Conservation (phyloP, 306 rosid species). For the Casuarina glauca region DNA sequence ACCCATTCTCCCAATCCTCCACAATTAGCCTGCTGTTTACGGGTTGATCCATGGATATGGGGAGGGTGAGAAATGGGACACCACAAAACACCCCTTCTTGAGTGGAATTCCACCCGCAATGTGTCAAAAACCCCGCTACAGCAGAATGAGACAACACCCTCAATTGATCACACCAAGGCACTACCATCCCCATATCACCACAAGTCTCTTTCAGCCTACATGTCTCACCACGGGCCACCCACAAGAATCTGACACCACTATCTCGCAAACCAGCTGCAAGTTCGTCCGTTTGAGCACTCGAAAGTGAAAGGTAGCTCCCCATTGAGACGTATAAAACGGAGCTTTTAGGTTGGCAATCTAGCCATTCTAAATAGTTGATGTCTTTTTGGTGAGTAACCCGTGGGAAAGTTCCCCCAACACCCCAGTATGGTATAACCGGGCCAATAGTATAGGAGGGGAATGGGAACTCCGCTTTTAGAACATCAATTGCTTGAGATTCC, state of each 20-base stretch:
- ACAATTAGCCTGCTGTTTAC: slow-evolving; percentile 41
- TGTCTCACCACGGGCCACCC: slow-evolving; percentile 36
- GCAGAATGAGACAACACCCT: slow-evolving; percentile 46
- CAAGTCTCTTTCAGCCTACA: slow-evolving; percentile 14
- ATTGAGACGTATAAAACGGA: slow-evolving; percentile 45
- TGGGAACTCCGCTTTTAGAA: slow-evolving; percentile 19
- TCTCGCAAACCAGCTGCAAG: slow-evolving; percentile 30
- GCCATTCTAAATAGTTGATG: slow-evolving; percentile 31
- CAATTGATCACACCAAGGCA: slow-evolving; percentile 52
- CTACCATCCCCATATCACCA: slow-evolving; percentile 29
- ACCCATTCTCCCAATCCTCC: slow-evolving; percentile 49
- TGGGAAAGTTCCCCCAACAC: neutral
- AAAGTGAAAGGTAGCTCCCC: slow-evolving; percentile 43
- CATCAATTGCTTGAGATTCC: slow-evolving; percentile 29
- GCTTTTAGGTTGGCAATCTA: slow-evolving; percentile 36
- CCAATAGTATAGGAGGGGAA: slow-evolving; percentile 38
- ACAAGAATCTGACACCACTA: slow-evolving; percentile 41
- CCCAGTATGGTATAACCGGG: slow-evolving; percentile 36
- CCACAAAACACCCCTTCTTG: slow-evolving; percentile 46
- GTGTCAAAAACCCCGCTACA: slow-evolving; percentile 41
- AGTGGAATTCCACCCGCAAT: slow-evolving; percentile 60
- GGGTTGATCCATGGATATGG: slow-evolving; percentile 41
- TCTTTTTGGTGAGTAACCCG: neutral
- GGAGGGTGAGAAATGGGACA: slow-evolving; percentile 40
- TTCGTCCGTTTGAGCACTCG: slow-evolving; percentile 45